phyloP scores from a whole-genome alignment of 257 asterid species.

The Linaria vulgaris region DNA sequence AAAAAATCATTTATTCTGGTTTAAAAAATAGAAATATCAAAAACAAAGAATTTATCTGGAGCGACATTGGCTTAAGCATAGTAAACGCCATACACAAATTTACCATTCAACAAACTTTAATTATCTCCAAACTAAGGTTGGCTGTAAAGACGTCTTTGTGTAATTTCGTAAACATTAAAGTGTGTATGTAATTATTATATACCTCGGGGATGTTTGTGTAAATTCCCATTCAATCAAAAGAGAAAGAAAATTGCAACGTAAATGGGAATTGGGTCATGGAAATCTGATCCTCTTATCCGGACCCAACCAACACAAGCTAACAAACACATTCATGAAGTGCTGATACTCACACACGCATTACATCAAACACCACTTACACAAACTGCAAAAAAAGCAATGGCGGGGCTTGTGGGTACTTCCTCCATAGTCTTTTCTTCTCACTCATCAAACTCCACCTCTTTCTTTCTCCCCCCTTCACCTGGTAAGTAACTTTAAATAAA shows the following conservation, averaged over 20 bases:
- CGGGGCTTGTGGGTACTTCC: slow-evolving; percentile 54
- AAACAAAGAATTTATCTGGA: too few species aligned
- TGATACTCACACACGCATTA: background rate
- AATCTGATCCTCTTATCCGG: slow-evolving; percentile 76
- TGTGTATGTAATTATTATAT: too few species aligned
- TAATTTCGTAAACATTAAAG: too few species aligned
- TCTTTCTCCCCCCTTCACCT: slow-evolving; percentile 34
- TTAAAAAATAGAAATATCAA: too few species aligned
- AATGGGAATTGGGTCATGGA: slow-evolving; percentile 25
- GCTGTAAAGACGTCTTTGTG: too few species aligned
- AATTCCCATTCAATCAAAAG: too few species aligned
- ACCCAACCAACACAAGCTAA: slow-evolving; percentile 18
- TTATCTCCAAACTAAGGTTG: too few species aligned
- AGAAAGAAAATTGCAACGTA: background rate
- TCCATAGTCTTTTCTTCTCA: slow-evolving; percentile 41
- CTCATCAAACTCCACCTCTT: slow-evolving; percentile 35
- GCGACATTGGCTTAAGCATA: too few species aligned
- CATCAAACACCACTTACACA: slow-evolving; percentile 8
- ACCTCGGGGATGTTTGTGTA: too few species aligned
- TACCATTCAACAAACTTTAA: too few species aligned
- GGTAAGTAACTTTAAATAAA: slow-evolving; percentile 31
- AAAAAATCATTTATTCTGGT: too few species aligned
- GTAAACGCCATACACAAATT: too few species aligned
- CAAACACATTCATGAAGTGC: slow-evolving; percentile 16
- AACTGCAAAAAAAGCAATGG: slow-evolving; percentile 39